Percentiles rank a stretch among this genome's conserved stretches.
Evolutionary conservation across 1,284 basidiomycete species (phyloP).

Genomic region (Leccinum subrobustum): DNA sequence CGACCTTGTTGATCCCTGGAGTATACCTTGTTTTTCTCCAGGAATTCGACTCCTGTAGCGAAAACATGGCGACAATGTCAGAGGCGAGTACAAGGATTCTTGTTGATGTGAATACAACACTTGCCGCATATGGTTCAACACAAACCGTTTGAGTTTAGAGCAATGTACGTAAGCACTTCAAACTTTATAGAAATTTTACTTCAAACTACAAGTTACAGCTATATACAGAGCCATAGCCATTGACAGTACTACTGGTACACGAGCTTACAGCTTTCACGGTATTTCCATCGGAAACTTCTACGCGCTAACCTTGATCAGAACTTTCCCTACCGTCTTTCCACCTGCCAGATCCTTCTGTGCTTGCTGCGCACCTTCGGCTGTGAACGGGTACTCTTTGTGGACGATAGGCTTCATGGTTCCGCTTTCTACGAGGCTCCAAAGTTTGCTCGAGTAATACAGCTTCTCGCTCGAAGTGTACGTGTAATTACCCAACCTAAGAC

Average conservation of each 20-base stretch:
- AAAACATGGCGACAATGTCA: slow-evolving; percentile 23
- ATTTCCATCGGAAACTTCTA: slow-evolving; percentile 1
- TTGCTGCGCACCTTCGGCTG: slow-evolving; percentile 73
- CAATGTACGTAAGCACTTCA: neutral
- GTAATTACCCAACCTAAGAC: slow-evolving; percentile 62
- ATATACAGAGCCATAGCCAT: too few relatives aligned
- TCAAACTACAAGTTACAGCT: too few relatives aligned
- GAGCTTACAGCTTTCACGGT: neutral
- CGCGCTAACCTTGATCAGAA: slow-evolving; percentile 64
- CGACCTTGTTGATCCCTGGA: slow-evolving; percentile 11
- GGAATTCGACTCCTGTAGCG: slow-evolving; percentile 12
- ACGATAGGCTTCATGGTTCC: slow-evolving; percentile 72
- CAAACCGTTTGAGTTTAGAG: neutral
- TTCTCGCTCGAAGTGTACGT: slow-evolving; percentile 25
- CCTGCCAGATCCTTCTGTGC: slow-evolving; percentile 80
- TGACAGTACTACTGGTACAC: neutral
- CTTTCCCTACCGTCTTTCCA: slow-evolving; percentile 82
- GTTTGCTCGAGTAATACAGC: slow-evolving; percentile 50
- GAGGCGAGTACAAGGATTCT: slow-evolving; percentile 26
- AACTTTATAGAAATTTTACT: neutral
- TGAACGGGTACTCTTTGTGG: slow-evolving; percentile 82
- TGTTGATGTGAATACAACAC: slow-evolving; percentile 26
- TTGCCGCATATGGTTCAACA: slow-evolving; percentile 17
- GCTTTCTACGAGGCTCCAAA: slow-evolving; percentile 63
- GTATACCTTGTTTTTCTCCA: slow-evolving; percentile 23